Conservation (phyloP, 1,139 yeast species). For the Hanseniaspora sp. region DNA sequence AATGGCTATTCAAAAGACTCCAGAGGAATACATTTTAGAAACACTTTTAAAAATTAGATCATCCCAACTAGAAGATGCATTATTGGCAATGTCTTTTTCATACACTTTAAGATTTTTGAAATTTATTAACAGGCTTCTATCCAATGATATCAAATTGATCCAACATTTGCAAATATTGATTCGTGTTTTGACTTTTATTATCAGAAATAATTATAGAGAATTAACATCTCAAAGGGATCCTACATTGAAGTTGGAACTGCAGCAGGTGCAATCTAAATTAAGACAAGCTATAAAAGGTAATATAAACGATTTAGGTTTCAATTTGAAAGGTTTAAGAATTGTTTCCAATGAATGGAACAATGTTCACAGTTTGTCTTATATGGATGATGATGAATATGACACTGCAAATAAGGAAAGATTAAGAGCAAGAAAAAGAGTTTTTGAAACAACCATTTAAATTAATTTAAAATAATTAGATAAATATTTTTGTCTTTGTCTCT, state of each 20-base stretch:
- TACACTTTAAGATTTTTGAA: slow-evolving; percentile 59
- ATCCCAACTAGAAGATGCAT: slow-evolving; percentile 83
- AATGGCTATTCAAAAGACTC: slow-evolving; percentile 56
- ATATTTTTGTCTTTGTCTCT: too few species aligned
- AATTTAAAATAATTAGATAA: too few species aligned
- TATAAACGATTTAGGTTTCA: slow-evolving; percentile 63
- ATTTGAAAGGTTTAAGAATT: slow-evolving; percentile 70
- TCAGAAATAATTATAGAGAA: slow-evolving; percentile 68
- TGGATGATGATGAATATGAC: slow-evolving; percentile 48
- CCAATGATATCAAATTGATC: slow-evolving; percentile 35
- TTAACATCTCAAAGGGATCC: slow-evolving; percentile 55
- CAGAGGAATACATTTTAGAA: slow-evolving; percentile 69
- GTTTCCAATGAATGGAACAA: slow-evolving; percentile 69
- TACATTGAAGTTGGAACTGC: slow-evolving; percentile 46
- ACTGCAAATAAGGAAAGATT: slow-evolving; percentile 46
- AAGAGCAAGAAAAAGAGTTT: slow-evolving; percentile 58
- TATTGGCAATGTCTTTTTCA: slow-evolving; percentile 81
- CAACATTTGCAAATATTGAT: slow-evolving; percentile 53
- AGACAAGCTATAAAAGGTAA: slow-evolving; percentile 44
- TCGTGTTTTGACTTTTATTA: slow-evolving; percentile 60
- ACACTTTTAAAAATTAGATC: slow-evolving; percentile 60
- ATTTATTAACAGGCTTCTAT: slow-evolving; percentile 68
- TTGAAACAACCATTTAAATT: slow-evolving; percentile 27
- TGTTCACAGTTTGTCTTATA: slow-evolving; percentile 61
- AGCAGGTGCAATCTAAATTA: slow-evolving; percentile 46